phyloP scores from a whole-genome alignment of 371 early-diverging fungal species.

The Apophysomyces sp. region DNA sequence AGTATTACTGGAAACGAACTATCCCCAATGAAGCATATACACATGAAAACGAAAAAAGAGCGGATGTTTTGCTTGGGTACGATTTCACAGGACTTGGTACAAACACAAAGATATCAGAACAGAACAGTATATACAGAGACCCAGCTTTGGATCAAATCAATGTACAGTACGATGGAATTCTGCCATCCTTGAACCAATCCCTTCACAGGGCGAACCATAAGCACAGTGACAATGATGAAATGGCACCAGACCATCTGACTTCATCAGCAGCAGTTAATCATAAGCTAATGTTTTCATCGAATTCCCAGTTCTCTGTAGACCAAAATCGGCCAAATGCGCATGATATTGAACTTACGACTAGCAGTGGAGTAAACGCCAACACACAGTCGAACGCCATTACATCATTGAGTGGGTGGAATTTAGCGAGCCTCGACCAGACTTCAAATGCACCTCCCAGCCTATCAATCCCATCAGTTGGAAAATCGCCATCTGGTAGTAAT shows the following conservation, averaged over 20 bases:
- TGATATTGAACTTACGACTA: background rate
- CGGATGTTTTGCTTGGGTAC: background rate
- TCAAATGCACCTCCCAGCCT: background rate
- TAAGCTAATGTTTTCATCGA: background rate
- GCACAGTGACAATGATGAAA: background rate
- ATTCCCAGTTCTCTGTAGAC: background rate
- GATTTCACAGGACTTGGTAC: background rate
- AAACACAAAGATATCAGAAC: no score
- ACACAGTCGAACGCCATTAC: background rate
- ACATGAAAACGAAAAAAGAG: background rate
- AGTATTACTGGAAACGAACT: constrained; percentile 1
- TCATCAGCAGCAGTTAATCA: no score
- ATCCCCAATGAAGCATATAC: constrained; percentile 1
- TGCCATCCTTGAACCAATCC: background rate
- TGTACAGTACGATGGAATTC: background rate
- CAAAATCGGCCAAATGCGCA: background rate
- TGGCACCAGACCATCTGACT: background rate
- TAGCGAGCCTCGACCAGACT: background rate
- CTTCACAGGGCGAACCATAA: background rate
- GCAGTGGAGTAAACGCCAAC: background rate
- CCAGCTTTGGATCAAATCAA: background rate
- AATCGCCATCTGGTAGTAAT: background rate
- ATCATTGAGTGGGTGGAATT: background rate
- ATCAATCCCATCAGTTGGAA: background rate
- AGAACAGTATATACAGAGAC: background rate